These are phyloP conservation scores for Draba incana DNA, from an alignment of 345 rosid genomes.

Conservation along the genomic window DNA sequence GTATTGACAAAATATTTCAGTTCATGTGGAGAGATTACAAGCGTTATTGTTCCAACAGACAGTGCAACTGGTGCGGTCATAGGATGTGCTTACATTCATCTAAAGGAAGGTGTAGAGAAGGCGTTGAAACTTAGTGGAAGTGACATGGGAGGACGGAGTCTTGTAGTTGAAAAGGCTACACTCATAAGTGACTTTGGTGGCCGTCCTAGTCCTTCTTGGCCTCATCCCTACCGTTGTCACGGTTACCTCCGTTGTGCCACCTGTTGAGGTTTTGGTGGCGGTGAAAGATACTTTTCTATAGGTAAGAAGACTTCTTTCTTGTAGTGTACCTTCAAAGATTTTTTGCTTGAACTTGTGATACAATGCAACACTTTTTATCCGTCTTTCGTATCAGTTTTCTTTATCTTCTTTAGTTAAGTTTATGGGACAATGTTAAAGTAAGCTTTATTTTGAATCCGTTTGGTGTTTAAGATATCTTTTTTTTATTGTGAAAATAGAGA, in stretches of 20 bases:
- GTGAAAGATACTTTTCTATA: slow-evolving; percentile 47
- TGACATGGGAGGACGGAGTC: too few relatives aligned
- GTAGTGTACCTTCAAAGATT: too few relatives aligned
- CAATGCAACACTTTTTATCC: not conserved
- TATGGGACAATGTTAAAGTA: not conserved
- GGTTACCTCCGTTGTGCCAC: not conserved
- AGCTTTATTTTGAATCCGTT: not conserved
- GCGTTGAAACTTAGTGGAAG: too few relatives aligned
- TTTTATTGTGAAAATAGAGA: too few relatives aligned
- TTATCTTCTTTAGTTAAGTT: slow-evolving; percentile 1
- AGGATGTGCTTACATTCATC: too few relatives aligned
- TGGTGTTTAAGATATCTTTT: not conserved
- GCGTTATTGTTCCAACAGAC: too few relatives aligned
- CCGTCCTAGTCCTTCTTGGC: not conserved
- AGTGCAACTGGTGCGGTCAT: too few relatives aligned
- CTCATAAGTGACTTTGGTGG: too few relatives aligned
- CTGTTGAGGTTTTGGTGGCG: slow-evolving; percentile 27
- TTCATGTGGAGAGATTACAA: too few relatives aligned
- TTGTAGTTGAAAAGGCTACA: too few relatives aligned
- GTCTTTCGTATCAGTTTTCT: not conserved
- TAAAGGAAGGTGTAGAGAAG: too few relatives aligned
- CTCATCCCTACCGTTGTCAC: slow-evolving; percentile 17
- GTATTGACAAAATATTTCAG: too few relatives aligned
- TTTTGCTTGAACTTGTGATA: not conserved
- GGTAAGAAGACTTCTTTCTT: slow-evolving; percentile 28